Evolutionary conservation across 495 filamentous ascomycete species (phyloP).

Genomic region (Penicillium roqueforti): DNA sequence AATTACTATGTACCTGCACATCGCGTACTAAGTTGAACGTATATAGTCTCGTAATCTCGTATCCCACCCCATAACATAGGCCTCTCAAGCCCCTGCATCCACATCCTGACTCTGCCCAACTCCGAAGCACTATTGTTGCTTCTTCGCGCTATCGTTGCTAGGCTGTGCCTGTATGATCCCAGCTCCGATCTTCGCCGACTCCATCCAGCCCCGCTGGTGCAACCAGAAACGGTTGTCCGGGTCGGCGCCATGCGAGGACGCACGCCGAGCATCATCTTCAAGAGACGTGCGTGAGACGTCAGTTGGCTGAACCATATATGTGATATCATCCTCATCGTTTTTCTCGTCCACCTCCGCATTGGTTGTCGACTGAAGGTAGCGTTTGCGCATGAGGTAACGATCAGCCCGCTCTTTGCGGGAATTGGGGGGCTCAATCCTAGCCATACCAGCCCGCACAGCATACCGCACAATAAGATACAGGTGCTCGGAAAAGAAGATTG

Average conservation of each 20-base stretch:
- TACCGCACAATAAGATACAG: conserved; percentile 71
- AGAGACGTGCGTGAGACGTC: conserved; percentile 43
- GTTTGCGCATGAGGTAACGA: conserved; percentile 67
- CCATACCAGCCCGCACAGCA: conserved; percentile 62
- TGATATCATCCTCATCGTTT: conserved; percentile 14
- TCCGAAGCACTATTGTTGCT: conserved; percentile 43
- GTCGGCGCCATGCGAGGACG: conserved; percentile 46
- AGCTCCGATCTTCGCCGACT: conserved; percentile 55
- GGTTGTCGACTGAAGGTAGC: conserved; percentile 54
- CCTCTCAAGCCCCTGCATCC: not conserved
- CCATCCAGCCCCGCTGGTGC: conserved; percentile 58
- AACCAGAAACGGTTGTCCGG: conserved; percentile 67
- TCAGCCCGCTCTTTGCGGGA: conserved; percentile 75
- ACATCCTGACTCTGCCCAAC: not conserved
- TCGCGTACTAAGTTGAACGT: not conserved
- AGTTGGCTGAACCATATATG: conserved; percentile 15
- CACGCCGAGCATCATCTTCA: conserved; percentile 66
- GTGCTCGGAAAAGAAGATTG: conserved; percentile 84
- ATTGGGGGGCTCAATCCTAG: conserved; percentile 80
- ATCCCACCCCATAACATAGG: not conserved
- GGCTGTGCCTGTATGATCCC: conserved; percentile 52
- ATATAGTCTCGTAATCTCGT: not conserved
- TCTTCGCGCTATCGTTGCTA: conserved; percentile 46
- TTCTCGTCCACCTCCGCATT: conserved; percentile 31
- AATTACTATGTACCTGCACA: not conserved